Evolutionary conservation across 176 grass and related monocot genomes (phyloP).

Genomic region (Areca catechu): DNA sequence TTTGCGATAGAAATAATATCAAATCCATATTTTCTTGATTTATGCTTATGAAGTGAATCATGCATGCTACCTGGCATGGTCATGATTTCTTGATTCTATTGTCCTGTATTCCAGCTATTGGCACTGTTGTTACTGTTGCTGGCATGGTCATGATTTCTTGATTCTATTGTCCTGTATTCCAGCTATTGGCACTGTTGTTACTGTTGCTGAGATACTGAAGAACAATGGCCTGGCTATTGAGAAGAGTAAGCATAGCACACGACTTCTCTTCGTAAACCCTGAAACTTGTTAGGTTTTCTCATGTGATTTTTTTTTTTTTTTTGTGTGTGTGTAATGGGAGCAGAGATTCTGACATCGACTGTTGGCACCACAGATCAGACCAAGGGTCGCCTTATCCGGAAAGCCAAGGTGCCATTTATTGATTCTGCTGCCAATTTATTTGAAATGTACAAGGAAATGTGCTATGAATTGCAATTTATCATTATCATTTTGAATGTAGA

Average conservation of each 20-base stretch:
- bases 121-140: slow-evolving; percentile 71
- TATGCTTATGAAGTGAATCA: no score
- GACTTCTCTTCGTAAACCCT: no score
- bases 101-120: slow-evolving; percentile 40
- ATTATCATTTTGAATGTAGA: slow-evolving; percentile 34
- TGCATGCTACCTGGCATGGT: no score
- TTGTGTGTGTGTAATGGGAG: neutral
- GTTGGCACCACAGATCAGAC: slow-evolving; percentile 70
- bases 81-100: no score
- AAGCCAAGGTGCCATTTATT: slow-evolving; percentile 55
- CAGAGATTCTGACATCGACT: slow-evolving; percentile 87
- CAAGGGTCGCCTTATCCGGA: slow-evolving; percentile 72
- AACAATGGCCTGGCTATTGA: slow-evolving; percentile 72
- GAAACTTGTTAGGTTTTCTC: no score
- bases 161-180: neutral
- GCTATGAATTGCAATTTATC: neutral
- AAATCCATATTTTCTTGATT: no score
- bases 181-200: slow-evolving; percentile 84
- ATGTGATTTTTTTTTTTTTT: neutral
- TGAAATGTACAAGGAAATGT: neutral
- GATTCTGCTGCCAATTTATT: neutral
- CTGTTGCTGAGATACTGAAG: slow-evolving; percentile 88
- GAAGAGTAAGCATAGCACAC: slow-evolving; percentile 36
- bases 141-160: no score
- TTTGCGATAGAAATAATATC: no score